phyloP scores from a whole-genome alignment of 2,329 filamentous ascomycete genomes.

The Lasiodiplodia citricola region DNA sequence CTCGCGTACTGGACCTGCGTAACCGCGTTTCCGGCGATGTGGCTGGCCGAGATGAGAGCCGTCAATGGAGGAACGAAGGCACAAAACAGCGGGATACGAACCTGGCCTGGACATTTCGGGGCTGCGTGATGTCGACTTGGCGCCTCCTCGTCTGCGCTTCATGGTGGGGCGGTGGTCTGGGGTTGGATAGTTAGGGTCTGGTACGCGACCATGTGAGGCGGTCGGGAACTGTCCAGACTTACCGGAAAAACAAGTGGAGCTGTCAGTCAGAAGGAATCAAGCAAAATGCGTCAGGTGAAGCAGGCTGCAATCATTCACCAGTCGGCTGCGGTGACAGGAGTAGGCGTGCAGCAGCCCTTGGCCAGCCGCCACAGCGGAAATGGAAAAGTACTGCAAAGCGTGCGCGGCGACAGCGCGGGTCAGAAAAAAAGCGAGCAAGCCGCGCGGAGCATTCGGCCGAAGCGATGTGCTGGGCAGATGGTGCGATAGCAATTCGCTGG shows the following conservation, averaged over 20 bases:
- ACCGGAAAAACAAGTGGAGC: slow-evolving; percentile 1
- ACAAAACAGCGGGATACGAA: background rate
- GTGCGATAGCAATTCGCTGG: slow-evolving; percentile 12
- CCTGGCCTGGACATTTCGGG: slow-evolving; percentile 25
- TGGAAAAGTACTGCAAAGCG: slow-evolving; percentile 4
- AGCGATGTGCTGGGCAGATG: background rate
- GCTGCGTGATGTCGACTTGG: slow-evolving; percentile 21
- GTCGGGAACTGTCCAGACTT: slow-evolving; percentile 3
- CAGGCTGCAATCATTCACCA: slow-evolving; percentile 3
- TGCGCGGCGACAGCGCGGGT: slow-evolving; percentile 6
- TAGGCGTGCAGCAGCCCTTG: slow-evolving; percentile 9
- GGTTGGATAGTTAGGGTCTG: slow-evolving; percentile 1
- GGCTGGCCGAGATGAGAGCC: slow-evolving; percentile 34
- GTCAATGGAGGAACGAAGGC: slow-evolving; percentile 1
- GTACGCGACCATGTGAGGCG: slow-evolving; percentile 24
- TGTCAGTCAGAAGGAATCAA: background rate
- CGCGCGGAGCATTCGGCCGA: background rate
- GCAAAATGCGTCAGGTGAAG: background rate
- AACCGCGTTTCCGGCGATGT: slow-evolving; percentile 36
- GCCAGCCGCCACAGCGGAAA: slow-evolving; percentile 4
- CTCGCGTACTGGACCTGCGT: slow-evolving; percentile 44
- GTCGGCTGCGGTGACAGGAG: slow-evolving; percentile 13
- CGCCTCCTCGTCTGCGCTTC: slow-evolving; percentile 24
- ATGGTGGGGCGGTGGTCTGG: slow-evolving; percentile 15
- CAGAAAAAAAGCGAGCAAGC: background rate